These are phyloP conservation scores for Aspergillus tamarii DNA, from an alignment of 2,329 filamentous ascomycete genomes.

Conservation along the genomic window DNA sequence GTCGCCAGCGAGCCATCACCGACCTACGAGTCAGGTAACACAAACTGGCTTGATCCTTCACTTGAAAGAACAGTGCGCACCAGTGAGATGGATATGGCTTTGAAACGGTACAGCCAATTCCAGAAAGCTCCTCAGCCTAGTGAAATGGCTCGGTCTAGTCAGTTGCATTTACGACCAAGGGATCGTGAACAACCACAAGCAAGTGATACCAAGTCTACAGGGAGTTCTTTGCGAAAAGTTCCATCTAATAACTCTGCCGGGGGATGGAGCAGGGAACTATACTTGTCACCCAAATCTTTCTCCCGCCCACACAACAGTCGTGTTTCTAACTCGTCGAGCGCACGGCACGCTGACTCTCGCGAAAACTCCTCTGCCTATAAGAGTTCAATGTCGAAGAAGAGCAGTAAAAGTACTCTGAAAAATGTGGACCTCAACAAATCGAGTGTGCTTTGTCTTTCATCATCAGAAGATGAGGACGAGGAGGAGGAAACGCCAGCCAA, in stretches of 20 bases:
- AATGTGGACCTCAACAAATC: constrained; percentile 47
- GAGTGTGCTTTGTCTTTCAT: constrained; percentile 53
- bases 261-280: constrained; percentile 28
- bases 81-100: constrained; percentile 38
- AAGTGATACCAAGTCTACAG: constrained; percentile 23
- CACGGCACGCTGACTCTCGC: constrained; percentile 21
- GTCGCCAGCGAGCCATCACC: constrained; percentile 19
- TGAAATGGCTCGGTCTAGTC: constrained; percentile 24
- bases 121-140: constrained; percentile 19
- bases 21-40: constrained; percentile 24
- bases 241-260: constrained; percentile 29
- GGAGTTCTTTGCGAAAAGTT: constrained; percentile 20
- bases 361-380: constrained; percentile 24
- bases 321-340: constrained; percentile 21
- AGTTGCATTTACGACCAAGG: constrained; percentile 27
- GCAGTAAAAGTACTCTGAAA: constrained; percentile 41
- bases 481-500: constrained; percentile 30
- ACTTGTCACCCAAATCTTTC: constrained; percentile 28
- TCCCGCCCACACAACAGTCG: constrained; percentile 18
- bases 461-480: constrained; percentile 52
- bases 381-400: constrained; percentile 38
- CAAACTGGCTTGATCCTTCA: constrained; percentile 29
- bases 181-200: constrained; percentile 27
- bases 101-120: constrained; percentile 32
- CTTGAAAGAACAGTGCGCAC: constrained; percentile 36